phyloP scores from a whole-genome alignment of 139 green algal genomes.

The Tetradesmus lagerheimii region DNA sequence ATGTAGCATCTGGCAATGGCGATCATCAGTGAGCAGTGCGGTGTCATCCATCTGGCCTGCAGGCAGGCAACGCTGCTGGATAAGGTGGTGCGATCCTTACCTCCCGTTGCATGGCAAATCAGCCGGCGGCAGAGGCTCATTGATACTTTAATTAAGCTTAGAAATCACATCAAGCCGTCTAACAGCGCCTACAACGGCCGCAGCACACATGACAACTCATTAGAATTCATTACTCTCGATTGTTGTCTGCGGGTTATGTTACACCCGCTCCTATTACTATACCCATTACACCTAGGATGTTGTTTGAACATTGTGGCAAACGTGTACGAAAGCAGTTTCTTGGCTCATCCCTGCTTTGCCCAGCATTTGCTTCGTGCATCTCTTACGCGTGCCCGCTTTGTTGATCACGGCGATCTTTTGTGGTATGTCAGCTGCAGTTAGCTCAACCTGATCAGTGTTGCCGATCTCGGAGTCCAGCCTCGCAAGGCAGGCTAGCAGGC shows the following conservation, averaged over 20 bases:
- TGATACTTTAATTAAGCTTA: no score
- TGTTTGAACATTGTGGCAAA: no score
- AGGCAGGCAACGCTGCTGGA: background rate
- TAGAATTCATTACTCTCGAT: background rate
- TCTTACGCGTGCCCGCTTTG: background rate
- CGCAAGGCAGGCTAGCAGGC: background rate
- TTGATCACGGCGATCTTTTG: background rate
- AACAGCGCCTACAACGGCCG: no score
- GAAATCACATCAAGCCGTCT: no score
- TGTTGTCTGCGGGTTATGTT: background rate
- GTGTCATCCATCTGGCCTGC: background rate
- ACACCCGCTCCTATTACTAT: background rate
- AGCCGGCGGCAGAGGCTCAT: no score
- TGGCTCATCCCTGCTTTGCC: background rate
- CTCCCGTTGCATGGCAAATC: background rate
- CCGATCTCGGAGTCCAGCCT: background rate
- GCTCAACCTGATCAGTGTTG: background rate
- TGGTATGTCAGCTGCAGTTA: background rate
- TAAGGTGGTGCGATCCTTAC: background rate
- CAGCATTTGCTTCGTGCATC: background rate
- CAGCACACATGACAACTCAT: background rate
- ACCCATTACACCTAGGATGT: background rate
- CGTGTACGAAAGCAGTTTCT: background rate
- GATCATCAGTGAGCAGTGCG: no score
- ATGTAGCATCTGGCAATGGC: background rate